Percentiles rank a stretch among this genome's conserved stretches.
These are phyloP conservation scores for Colletotrichum falcatum DNA, from an alignment of 2,329 filamentous ascomycete species.

Conservation along the genomic window DNA sequence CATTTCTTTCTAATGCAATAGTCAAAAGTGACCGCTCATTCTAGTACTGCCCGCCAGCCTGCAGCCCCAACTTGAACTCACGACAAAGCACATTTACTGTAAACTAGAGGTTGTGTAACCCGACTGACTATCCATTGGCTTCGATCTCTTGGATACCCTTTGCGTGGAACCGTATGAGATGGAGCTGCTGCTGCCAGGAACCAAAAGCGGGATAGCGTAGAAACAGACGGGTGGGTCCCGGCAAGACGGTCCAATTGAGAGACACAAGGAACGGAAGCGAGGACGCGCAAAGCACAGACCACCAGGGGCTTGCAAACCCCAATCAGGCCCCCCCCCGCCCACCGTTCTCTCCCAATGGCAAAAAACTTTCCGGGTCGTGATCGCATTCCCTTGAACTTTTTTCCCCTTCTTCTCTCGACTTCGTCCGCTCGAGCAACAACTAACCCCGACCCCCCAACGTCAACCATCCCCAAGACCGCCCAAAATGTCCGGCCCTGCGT, in stretches of 20 bases:
- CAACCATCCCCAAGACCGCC: constrained; percentile 50
- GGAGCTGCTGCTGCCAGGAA: too few species aligned
- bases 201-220: background rate
- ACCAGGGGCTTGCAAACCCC: constrained; percentile 44
- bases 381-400: background rate
- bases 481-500: constrained; percentile 75
- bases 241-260: background rate
- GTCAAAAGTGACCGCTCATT: too few species aligned
- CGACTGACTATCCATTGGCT: background rate
- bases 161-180: background rate
- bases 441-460: constrained; percentile 35
- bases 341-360: constrained; percentile 21
- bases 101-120: too few species aligned
- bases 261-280: background rate
- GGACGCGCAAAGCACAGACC: background rate
- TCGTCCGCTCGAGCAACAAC: constrained; percentile 40
- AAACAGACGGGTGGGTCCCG: accelerated
- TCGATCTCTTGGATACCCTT: background rate
- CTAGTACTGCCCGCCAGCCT: too few species aligned
- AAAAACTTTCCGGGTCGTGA: background rate
- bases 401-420: background rate
- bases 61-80: too few species aligned
- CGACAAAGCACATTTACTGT: too few species aligned
- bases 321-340: constrained; percentile 36
- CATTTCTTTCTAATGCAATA: too few species aligned